A percentile compares a stretch with the other conserved stretches of the same genome.
These are phyloP conservation scores for Digitaria exilis DNA, from an alignment of 202 grass and related monocot species.

Conservation along the genomic window DNA sequence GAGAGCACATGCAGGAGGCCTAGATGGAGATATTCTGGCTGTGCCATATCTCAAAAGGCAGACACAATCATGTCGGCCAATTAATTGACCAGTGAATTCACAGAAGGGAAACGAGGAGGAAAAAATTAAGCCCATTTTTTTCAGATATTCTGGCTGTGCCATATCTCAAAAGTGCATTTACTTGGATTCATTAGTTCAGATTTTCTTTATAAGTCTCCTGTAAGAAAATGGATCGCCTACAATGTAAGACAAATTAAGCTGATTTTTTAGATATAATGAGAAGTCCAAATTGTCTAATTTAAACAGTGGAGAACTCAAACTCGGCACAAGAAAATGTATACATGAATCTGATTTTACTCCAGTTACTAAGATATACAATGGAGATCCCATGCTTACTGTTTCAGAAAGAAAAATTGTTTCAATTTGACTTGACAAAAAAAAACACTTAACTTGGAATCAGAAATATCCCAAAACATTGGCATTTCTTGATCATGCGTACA, in stretches of 20 bases:
- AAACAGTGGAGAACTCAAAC: not conserved
- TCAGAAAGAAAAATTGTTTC: not conserved
- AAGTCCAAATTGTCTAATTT: slow-evolving; percentile 9
- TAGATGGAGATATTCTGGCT: not conserved
- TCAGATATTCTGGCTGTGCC: no score
- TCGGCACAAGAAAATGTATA: not conserved
- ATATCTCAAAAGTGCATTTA: not conserved
- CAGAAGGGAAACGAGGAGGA: not conserved
- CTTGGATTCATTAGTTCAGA: not conserved
- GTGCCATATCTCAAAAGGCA: not conserved
- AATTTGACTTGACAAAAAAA: not conserved
- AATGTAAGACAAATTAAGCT: not conserved
- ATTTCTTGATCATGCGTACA: not conserved
- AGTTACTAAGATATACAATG: not conserved
- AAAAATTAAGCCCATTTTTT: no score
- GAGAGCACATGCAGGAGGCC: not conserved
- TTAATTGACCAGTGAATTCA: not conserved
- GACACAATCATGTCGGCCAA: not conserved
- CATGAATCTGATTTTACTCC: not conserved
- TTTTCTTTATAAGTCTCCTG: not conserved
- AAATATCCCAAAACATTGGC: not conserved
- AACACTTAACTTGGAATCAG: not conserved
- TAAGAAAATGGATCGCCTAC: slow-evolving; percentile 32
- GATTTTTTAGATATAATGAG: not conserved
- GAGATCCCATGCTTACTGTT: not conserved